These are phyloP conservation scores for Boletus rufocinnamomeus DNA, from an alignment of 768 basidiomycete species.

Conservation along the genomic window DNA sequence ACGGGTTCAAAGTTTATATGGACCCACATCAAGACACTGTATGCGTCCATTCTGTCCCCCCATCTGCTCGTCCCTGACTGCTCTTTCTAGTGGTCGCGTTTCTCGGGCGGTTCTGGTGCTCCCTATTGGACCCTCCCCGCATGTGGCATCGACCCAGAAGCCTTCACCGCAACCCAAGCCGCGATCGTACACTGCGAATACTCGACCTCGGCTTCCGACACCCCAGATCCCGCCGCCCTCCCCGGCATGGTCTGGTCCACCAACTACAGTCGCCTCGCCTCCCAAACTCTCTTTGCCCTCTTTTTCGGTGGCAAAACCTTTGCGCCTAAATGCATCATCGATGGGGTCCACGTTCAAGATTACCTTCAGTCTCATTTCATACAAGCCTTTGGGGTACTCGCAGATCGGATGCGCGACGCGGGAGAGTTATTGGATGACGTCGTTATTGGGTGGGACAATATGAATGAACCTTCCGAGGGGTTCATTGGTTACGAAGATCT, in stretches of 20 bases:
- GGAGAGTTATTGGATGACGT: constrained; percentile 81
- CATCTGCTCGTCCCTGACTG: background rate
- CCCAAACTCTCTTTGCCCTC: constrained; percentile 89
- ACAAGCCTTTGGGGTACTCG: constrained; percentile 72
- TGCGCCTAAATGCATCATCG: constrained; percentile 88
- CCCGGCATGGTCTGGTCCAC: constrained; percentile 98
- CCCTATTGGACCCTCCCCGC: constrained; percentile 92
- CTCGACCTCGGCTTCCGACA: constrained; percentile 47
- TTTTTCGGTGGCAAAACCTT: constrained; percentile 91
- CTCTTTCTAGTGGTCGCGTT: constrained; percentile 80
- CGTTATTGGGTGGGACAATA: constrained; percentile 94
- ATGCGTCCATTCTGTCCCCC: constrained; percentile 35
- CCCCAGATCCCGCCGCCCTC: constrained; percentile 67
- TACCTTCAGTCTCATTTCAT: constrained; percentile 80
- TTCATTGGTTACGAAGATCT: constrained; percentile 68
- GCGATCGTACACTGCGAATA: constrained; percentile 92
- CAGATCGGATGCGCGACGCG: constrained; percentile 72
- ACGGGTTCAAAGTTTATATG: constrained; percentile 90
- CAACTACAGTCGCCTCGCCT: constrained; percentile 87
- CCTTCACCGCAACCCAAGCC: constrained; percentile 82
- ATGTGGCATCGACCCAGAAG: constrained; percentile 85
- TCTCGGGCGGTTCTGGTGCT: constrained; percentile 92
- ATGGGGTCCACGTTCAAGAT: constrained; percentile 90
- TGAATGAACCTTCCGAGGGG: constrained; percentile 95
- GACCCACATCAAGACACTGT: constrained; percentile 97